Base-by-base conservation (phyloP, 139 green algal species). In the Micractinium sp. region DNA sequence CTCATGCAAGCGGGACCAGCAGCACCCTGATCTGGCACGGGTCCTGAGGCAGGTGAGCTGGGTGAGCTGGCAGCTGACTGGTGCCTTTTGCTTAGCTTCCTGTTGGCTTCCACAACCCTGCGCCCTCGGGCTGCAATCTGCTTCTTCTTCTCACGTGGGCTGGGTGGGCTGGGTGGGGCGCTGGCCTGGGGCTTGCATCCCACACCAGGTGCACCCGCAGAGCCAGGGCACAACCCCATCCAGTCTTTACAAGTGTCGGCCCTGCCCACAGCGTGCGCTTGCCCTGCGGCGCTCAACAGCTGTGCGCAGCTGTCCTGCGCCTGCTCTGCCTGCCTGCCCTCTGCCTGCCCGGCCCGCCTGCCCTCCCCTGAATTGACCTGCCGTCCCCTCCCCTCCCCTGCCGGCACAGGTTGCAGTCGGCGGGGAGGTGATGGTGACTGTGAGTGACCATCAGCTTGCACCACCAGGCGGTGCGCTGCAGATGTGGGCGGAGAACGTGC, bases 401-500 rank as follows among this genome's bases (percentile, higher is more conserved):
- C n/a, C n/a, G n/a, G n/a, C n/a, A n/a, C n/a, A 93, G 90, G 89
- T 96, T 3, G 91, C 93, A 2, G 87, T 93, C 25, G 85, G 93
- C 38, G 93, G 93, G 36, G 93, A 95, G 87, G 90, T 96, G 60
- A 79, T 96, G 56, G 91, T 94, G 69, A 85, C 94, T 3, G 92
- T 96, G 9, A 89, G 41, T 41, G 93, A 94, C 88, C 88, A 39
- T 3, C 92, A 95, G 76, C 93, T 93, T 29, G 93, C 92, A 4
- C 53, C 38, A 82, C 88, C 87, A 14, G 90, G 90, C 31, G 92
- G 92, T 75, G 95, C 97, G 95, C 91, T 97, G 27, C 89, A 92
- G 33, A 83, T 92, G 67, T 97, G 95, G 95, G 93, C 95, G 9
- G 90, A 95, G 35, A 89, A 84, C 20, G 86, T 47, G 29, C 67